phyloP scores from a whole-genome alignment of 495 filamentous ascomycete genomes.

The Penicillium roqueforti region DNA sequence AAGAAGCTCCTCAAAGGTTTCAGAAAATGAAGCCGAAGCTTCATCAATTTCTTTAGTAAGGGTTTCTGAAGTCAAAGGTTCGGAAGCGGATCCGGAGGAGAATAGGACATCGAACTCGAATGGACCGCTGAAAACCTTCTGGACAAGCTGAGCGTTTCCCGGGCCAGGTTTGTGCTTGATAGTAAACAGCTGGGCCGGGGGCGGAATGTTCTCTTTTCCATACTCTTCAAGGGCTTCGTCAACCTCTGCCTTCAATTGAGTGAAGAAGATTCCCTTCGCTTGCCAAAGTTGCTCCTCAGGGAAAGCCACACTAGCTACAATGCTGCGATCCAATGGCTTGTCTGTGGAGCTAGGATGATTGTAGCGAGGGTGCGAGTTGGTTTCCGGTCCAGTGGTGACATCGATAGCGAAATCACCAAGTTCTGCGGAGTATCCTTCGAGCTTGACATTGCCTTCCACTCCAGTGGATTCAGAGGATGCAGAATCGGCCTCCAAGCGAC shows the following conservation, averaged over 20 bases:
- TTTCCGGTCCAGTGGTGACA: slow-evolving; percentile 63
- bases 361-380: slow-evolving; percentile 57
- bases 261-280: slow-evolving; percentile 72
- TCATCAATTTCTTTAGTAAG: slow-evolving; percentile 66
- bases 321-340: slow-evolving; percentile 70
- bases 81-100: slow-evolving; percentile 69
- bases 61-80: slow-evolving; percentile 58
- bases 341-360: slow-evolving; percentile 61
- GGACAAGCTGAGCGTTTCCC: slow-evolving; percentile 85
- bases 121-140: slow-evolving; percentile 82
- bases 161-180: slow-evolving; percentile 60
- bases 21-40: slow-evolving; percentile 61
- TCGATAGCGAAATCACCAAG: slow-evolving; percentile 83
- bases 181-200: slow-evolving; percentile 81
- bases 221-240: slow-evolving; percentile 64
- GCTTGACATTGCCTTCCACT: slow-evolving; percentile 65
- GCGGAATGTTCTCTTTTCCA: slow-evolving; percentile 67
- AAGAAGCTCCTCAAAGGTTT: slow-evolving; percentile 71
- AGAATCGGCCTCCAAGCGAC: slow-evolving; percentile 56
- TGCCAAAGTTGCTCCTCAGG: slow-evolving; percentile 77
- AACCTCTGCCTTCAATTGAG: slow-evolving; percentile 71
- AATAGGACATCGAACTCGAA: slow-evolving; percentile 83
- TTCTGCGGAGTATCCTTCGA: slow-evolving; percentile 66
- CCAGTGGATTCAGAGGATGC: slow-evolving; percentile 51
- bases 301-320: slow-evolving; percentile 67